Percentiles rank a stretch among this genome's conserved stretches.
phyloP scores from a whole-genome alignment of 2,329 filamentous ascomycete species.

The Ilyonectria mors-panacis region DNA sequence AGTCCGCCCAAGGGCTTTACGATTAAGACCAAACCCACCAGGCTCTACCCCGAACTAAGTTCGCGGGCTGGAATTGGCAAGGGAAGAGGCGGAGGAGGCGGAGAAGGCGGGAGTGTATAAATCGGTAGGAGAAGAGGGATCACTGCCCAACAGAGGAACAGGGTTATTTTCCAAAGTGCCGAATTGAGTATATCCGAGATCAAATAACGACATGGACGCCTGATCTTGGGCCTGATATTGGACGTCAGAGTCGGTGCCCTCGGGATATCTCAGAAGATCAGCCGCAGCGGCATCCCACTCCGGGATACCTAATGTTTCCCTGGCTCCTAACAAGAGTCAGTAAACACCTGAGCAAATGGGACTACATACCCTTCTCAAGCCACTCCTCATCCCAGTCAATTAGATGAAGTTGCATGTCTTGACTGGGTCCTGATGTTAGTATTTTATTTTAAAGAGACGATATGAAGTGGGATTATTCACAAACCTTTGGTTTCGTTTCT shows the following conservation, averaged over 20 bases:
- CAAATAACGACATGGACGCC: not conserved
- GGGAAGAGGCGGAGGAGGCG: not conserved
- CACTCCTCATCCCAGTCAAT: not conserved
- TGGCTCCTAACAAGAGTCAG: constrained; percentile 7
- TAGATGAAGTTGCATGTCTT: not conserved
- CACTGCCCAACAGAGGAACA: not conserved
- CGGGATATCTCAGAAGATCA: not conserved
- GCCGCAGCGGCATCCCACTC: not conserved
- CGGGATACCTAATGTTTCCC: not conserved
- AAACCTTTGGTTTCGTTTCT: too few relatives aligned
- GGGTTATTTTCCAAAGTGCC: too few relatives aligned
- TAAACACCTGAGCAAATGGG: not conserved
- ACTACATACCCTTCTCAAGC: not conserved
- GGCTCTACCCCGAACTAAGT: constrained; percentile 34
- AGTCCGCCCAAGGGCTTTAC: constrained; percentile 22
- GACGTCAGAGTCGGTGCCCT: too few relatives aligned
- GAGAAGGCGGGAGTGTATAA: not conserved
- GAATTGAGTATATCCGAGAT: not conserved
- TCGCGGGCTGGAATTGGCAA: constrained; percentile 29
- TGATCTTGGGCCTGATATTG: not conserved
- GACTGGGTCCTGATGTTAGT: not conserved
- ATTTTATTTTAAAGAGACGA: too few relatives aligned
- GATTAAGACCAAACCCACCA: constrained; percentile 27
- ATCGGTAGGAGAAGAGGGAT: not conserved
- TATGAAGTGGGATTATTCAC: too few relatives aligned